Base-by-base conservation (phyloP, 495 filamentous ascomycete genomes). In the Xylaria flabelliformis region DNA sequence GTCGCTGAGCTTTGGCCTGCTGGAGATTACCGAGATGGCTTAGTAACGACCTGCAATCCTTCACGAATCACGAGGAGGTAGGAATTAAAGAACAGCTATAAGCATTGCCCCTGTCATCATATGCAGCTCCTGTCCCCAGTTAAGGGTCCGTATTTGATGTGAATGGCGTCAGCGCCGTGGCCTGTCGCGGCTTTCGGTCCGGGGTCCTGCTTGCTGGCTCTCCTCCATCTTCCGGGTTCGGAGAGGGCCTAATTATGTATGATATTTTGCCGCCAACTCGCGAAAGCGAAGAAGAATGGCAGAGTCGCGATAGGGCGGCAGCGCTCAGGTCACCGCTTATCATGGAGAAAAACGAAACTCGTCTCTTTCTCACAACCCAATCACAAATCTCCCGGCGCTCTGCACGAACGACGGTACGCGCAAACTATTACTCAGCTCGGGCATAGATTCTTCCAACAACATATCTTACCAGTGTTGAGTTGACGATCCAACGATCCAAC, bases 351-450 rank as follows among this genome's bases (percentile, higher is more conserved):
- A 46, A n/a, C 19, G 69, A 71, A 64, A 48, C 64, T 10, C 36
- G 59, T 55, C 55, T 64, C 36, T n/a, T 44, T 19, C 48, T n/a
- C 15, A 12, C 62, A 15, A 53, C 46, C 69, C 69, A 71, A 64
- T 71, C 59, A 64, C 19, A 15, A 29, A 10, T n/a, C 8, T n/a
- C 24, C 69, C 69, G 46, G 41, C 48, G 19, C 34, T 41, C 69
- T 32, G 61, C 59, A 50, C 19, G 24, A 56, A 42, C 29, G 13
- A 9, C 1, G 17, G 29, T 53, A 8, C 65, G 36, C 65, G 65
- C 48, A 67, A 56, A 67, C 34, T 67, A 56, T 67, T 67, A 67
- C 65, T 67, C 65, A 67, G 65, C 65, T n/a, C 50, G 44, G 50
- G 21, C 48, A 2, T 56, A 12, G 21, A 1, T 67, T 41, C 19